A percentile compares a stretch with the other conserved stretches of the same genome.
phyloP scores from a whole-genome alignment of 345 rosid species.

The Cardamine resedifolia region DNA sequence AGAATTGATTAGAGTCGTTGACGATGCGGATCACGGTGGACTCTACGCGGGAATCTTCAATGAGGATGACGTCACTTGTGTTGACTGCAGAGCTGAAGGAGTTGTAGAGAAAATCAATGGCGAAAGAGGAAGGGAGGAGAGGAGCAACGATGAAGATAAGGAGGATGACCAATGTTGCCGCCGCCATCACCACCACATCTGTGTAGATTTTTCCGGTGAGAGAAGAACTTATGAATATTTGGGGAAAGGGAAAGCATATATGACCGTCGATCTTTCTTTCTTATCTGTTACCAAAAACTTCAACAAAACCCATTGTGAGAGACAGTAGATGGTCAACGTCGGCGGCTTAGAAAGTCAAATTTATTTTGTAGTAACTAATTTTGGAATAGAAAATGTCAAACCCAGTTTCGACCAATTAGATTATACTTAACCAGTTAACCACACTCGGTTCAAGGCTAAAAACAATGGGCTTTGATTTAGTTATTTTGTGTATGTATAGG shows the following conservation, averaged over 20 bases:
- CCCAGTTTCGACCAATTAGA: neutral
- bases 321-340: conserved; percentile 23
- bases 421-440: neutral
- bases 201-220: conserved; percentile 8
- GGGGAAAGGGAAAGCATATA: neutral
- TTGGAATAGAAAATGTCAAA: conserved; percentile 17
- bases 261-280: neutral
- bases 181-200: conserved; percentile 26
- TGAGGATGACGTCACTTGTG: conserved; percentile 51
- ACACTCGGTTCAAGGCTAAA: neutral
- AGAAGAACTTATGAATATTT: neutral
- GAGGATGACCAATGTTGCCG: conserved; percentile 8
- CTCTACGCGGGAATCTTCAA: conserved; percentile 58
- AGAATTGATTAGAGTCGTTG: conserved; percentile 60
- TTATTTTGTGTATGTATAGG: neutral
- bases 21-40: conserved; percentile 55
- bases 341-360: conserved; percentile 30
- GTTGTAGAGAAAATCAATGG: conserved; percentile 62
- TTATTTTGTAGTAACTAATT: neutral
- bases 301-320: neutral
- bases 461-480: conserved; percentile 5
- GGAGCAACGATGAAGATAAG: conserved; percentile 17
- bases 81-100: conserved; percentile 48
- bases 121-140: conserved; percentile 31
- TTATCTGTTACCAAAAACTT: conserved; percentile 1